A percentile compares a stretch with the other conserved stretches of the same genome.
Evolutionary conservation across 768 basidiomycete species (phyloP).

Genomic region (Kwoniella sp.): DNA sequence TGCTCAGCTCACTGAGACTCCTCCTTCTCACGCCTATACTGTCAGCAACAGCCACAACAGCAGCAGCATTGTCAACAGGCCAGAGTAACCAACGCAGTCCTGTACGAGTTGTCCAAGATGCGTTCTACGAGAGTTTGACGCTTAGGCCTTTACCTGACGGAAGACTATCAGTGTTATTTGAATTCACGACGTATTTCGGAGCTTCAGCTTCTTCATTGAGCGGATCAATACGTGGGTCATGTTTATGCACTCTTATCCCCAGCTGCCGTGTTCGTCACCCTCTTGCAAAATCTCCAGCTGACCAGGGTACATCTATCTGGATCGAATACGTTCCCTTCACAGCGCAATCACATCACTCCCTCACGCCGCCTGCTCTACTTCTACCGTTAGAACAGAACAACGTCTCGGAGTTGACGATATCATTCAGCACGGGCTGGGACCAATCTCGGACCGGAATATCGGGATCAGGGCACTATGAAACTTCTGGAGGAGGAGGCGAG

Average conservation of each 20-base stretch:
- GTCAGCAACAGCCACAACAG: background rate
- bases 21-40: slow-evolving; percentile 21
- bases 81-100: no score
- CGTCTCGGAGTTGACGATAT: slow-evolving; percentile 83
- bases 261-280: no score
- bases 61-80: background rate
- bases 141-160: slow-evolving; percentile 75
- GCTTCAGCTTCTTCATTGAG: slow-evolving; percentile 39
- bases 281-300: background rate
- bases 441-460: slow-evolving; percentile 75
- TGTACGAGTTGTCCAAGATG: slow-evolving; percentile 11
- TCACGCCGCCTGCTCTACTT: slow-evolving; percentile 83
- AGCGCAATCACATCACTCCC: slow-evolving; percentile 67
- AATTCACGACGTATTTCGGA: slow-evolving; percentile 66
- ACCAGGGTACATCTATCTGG: no score
- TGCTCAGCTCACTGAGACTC: slow-evolving; percentile 27
- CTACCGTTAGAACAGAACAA: slow-evolving; percentile 83
- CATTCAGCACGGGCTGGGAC: slow-evolving; percentile 90
- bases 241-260: slow-evolving; percentile 40
- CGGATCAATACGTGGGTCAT: slow-evolving; percentile 60
- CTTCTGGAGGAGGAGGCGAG: slow-evolving; percentile 82
- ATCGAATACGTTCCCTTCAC: background rate
- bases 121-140: slow-evolving; percentile 61
- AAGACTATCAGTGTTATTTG: slow-evolving; percentile 75
- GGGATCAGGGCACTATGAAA: slow-evolving; percentile 66